Percentiles rank a stretch among this genome's conserved stretches.
Conservation (phyloP, 768 basidiomycete species). For the Phylloporus sp. region DNA sequence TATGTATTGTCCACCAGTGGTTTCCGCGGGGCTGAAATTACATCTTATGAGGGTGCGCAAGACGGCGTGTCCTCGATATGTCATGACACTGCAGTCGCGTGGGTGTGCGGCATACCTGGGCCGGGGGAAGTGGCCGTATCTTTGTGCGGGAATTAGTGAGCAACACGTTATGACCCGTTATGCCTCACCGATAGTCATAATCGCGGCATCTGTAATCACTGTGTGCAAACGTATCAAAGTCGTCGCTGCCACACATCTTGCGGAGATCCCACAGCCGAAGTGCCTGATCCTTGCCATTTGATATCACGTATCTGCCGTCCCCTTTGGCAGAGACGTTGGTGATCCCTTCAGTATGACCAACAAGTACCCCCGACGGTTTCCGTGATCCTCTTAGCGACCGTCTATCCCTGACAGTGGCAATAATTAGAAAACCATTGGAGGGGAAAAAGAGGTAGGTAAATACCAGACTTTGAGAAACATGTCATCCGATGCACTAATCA, state of each 20-base stretch:
- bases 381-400: conserved; percentile 43
- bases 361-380: conserved; percentile 88
- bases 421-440: background rate
- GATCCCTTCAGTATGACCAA: conserved; percentile 95
- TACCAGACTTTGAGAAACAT: conserved; percentile 94
- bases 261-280: conserved; percentile 91
- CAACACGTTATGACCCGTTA: background rate
- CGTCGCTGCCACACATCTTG: conserved; percentile 77
- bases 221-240: conserved; percentile 54
- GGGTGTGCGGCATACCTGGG: conserved; percentile 69
- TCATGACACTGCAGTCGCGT: conserved; percentile 91
- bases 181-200: conserved; percentile 80
- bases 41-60: conserved; percentile 91
- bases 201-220: conserved; percentile 51
- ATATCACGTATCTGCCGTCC: conserved; percentile 92
- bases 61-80: conserved; percentile 88
- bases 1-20: conserved; percentile 89
- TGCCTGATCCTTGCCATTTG: conserved; percentile 95
- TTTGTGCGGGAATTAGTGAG: conserved; percentile 26
- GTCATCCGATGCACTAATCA: conserved; percentile 95
- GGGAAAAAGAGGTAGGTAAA: conserved; percentile 8
- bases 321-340: conserved; percentile 95
- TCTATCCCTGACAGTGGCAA: conserved; percentile 41
- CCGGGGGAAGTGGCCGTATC: conserved; percentile 63
- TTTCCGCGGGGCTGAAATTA: conserved; percentile 91